Evolutionary conservation across 1,139 yeast species (phyloP).

Genomic region (Pichia sp.): DNA sequence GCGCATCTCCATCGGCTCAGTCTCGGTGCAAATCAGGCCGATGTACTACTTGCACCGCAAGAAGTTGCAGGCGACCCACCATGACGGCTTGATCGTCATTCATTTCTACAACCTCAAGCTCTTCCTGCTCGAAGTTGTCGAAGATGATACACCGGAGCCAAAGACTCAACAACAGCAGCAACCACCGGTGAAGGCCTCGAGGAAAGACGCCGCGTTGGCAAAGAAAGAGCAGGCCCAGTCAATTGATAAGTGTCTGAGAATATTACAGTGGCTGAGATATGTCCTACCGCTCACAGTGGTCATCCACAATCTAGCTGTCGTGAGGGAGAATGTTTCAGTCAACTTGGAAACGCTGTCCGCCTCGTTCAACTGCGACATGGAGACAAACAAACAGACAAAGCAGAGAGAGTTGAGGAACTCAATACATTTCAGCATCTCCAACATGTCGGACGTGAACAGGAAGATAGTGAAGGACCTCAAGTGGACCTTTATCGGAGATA

Average conservation of each 20-base stretch:
- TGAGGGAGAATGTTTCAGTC: constrained; percentile 7
- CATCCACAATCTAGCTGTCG: constrained; percentile 15
- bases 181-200: no score
- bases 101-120: constrained; percentile 16
- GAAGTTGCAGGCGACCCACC: constrained; percentile 19
- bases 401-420: constrained; percentile 11
- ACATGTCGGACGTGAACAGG: constrained; percentile 2
- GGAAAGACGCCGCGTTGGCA: neutral
- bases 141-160: neutral
- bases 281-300: constrained; percentile 21
- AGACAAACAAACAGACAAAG: neutral
- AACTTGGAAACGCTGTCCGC: constrained; percentile 19
- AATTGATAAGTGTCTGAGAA: constrained; percentile 4
- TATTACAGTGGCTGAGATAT: constrained; percentile 11
- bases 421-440: constrained; percentile 16
- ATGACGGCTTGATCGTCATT: constrained; percentile 20
- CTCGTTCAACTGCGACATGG: constrained; percentile 15
- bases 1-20: constrained; percentile 15
- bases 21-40: constrained; percentile 18
- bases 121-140: neutral
- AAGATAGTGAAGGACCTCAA: constrained; percentile 11
- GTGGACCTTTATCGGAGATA: constrained; percentile 15
- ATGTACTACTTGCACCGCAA: constrained; percentile 17
- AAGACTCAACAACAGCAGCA: no score
- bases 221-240: neutral